Base-by-base conservation (phyloP, 1,284 basidiomycete genomes). In the Ustilago xerochloae region DNA sequence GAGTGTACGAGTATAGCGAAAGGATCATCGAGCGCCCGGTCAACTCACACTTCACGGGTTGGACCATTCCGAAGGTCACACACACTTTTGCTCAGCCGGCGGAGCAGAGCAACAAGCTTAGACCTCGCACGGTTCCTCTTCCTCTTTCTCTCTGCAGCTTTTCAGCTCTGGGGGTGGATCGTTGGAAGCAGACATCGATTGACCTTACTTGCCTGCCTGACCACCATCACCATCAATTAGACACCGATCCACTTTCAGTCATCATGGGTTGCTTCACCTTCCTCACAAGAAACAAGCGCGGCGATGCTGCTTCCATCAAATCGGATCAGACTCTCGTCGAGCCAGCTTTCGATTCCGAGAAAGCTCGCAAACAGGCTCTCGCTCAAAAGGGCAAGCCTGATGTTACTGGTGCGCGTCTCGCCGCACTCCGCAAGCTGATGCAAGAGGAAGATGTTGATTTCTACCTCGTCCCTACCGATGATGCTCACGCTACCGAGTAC, bases 401-500 rank as follows among this genome's bases (percentile, higher is more conserved):
- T 18, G 20, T 61, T 13, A 77, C 74, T 4, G 74, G 69, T 1
- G 51, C 52, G 2, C 75, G 91, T 28, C 85, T 97, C 47, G 87
- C 87, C 1, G 89, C 90, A 53, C 84, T 79, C 6, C 75, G 78
- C 13, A 49, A 61, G 43, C 57, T 63, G n/a, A 77, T 83, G 77
- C 50, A 66, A 3, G 61, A 68, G 10, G 75, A 75, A 24, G 46
- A 48, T 1, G 33, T 81, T 29, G 69, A 81, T 32, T 73, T 70
- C 54, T 83, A 84, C 75, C 82, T 92, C 59, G 86, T 96, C 30
- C 92, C 93, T 1, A 90, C 89, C 55, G 92, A 93, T 82, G 94
- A 97, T 83, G 91, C 93, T 10, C 94, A 97, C 83, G 90, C 90
- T 62, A 94, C 93, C 4, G 94, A 97, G 84, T 93, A 93, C 71